phyloP scores from a whole-genome alignment of 176 grass and related monocot species.

The Musa itinerans region DNA sequence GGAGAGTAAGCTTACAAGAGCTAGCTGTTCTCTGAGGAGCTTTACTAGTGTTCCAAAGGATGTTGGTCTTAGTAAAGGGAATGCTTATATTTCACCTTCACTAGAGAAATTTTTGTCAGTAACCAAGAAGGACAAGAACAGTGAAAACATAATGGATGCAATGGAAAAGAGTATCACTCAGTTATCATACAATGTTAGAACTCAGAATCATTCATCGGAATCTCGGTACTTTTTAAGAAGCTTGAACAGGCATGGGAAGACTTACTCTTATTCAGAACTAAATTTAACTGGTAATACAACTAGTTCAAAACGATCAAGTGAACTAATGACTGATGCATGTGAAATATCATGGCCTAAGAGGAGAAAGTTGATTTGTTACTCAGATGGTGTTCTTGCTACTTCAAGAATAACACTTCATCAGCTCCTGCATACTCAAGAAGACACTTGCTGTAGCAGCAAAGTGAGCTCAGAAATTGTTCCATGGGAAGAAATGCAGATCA shows the following conservation, averaged over 20 bases:
- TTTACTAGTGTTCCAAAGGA: not conserved
- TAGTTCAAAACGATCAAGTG: slow-evolving; percentile 3
- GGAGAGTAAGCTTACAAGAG: not conserved
- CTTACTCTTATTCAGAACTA: not conserved
- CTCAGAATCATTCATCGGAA: not conserved
- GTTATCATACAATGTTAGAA: not conserved
- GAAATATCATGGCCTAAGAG: slow-evolving; percentile 18
- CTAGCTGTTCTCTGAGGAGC: not conserved
- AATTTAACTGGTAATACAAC: not conserved
- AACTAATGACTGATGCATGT: not conserved
- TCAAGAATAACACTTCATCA: not conserved
- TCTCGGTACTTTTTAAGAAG: slow-evolving; percentile 6
- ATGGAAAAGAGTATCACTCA: not conserved
- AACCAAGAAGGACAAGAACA: not conserved
- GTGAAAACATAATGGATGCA: not conserved
- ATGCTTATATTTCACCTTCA: not conserved
- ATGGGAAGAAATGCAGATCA: not conserved
- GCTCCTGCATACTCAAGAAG: not conserved
- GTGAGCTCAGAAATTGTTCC: not conserved
- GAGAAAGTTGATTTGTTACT: slow-evolving; percentile 1
- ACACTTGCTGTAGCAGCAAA: not conserved
- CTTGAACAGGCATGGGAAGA: not conserved
- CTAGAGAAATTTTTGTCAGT: not conserved
- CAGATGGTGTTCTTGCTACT: not conserved
- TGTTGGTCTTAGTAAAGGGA: not conserved